These are phyloP conservation scores for Zymoseptoria tritici DNA, from an alignment of 2,329 filamentous ascomycete genomes.

Conservation along the genomic window DNA sequence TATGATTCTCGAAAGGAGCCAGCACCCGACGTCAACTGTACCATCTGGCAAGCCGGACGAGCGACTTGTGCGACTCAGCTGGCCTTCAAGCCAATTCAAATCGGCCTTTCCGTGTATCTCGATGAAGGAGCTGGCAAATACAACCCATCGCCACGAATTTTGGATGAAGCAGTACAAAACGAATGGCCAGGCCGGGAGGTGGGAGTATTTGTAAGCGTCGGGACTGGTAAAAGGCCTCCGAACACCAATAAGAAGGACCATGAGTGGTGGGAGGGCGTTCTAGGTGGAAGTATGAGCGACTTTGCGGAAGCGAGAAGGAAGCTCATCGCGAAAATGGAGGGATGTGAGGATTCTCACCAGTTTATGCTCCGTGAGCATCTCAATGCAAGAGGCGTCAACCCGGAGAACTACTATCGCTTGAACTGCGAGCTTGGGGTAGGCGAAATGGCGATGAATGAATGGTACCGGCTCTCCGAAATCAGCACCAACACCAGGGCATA, in stretches of 20 bases:
- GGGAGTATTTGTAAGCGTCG: constrained; percentile 84
- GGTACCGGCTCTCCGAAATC: constrained; percentile 88
- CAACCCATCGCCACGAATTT: constrained; percentile 75
- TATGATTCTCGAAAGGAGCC: constrained; percentile 94
- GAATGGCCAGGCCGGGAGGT: constrained; percentile 94
- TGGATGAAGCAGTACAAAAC: constrained; percentile 86
- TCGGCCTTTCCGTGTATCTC: constrained; percentile 88
- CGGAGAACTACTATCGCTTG: constrained; percentile 89
- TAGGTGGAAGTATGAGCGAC: constrained; percentile 62
- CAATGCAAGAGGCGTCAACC: constrained; percentile 63
- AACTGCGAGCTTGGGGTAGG: constrained; percentile 95
- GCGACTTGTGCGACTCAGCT: constrained; percentile 88
- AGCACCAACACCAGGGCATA: constrained; percentile 86
- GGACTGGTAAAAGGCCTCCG: constrained; percentile 78
- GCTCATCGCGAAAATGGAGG: constrained; percentile 87
- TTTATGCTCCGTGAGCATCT: constrained; percentile 76
- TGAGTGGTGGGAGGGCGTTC: constrained; percentile 88
- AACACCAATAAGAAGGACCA: constrained; percentile 61
- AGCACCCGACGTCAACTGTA: constrained; percentile 84
- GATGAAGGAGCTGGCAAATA: constrained; percentile 89
- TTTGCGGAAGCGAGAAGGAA: constrained; percentile 83
- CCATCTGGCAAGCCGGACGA: constrained; percentile 92
- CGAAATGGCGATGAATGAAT: constrained; percentile 98
- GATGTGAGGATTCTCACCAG: constrained; percentile 84
- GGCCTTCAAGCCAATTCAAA: constrained; percentile 91